Evolutionary conservation across 2,329 filamentous ascomycete genomes (phyloP), one percentile per base, ranked within the genome.

Genomic region (Sclerotiophoma versabilis): DNA sequence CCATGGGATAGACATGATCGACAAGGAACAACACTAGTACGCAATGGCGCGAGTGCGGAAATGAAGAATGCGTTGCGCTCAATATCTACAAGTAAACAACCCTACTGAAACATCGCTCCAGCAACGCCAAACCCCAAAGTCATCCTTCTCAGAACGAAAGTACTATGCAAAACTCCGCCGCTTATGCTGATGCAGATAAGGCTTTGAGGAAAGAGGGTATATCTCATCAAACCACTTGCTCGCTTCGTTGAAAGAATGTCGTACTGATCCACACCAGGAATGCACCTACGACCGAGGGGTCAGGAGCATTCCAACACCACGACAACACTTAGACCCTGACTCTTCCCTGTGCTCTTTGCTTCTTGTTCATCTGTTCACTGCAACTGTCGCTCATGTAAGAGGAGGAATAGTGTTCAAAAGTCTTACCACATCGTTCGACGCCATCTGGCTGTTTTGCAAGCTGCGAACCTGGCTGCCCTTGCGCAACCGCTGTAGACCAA

Each of bases 391-490:
- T 54, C 34, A 60, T 25, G 54, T 49, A 43, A 71, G 37, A 23
- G 65, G 62, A 42, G 70, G 71, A 4, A 74, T 50, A 4, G 62
- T 33, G 37, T 72, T 72, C 52, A 81, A 57, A 15, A 80, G 42
- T 33, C 68, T 68, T 33, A 68, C 69, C 23, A 78, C 69, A 59
- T 81, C 79, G 34, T 69, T 72, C 49, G 76, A 75, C 32, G 82
- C 78, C 72, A 87, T 77, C 20, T 79, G 79, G 49, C 77, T 80
- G 33, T 83, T 81, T 14, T 80, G 81, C 64, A 87, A 58, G 23
- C 79, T 77, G 53, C 84, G 74, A 25, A 85, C 83, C 63, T 84
- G 80, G 49, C 79, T 81, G 14, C 85, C 84, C 58, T 81, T 80
- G 41, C 80, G 76, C 57, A 88, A 72, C 22, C 81, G 76, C 67